Evolutionary conservation across 1,284 basidiomycete genomes (phyloP).

Genomic region (Neonothopanus nambi): DNA sequence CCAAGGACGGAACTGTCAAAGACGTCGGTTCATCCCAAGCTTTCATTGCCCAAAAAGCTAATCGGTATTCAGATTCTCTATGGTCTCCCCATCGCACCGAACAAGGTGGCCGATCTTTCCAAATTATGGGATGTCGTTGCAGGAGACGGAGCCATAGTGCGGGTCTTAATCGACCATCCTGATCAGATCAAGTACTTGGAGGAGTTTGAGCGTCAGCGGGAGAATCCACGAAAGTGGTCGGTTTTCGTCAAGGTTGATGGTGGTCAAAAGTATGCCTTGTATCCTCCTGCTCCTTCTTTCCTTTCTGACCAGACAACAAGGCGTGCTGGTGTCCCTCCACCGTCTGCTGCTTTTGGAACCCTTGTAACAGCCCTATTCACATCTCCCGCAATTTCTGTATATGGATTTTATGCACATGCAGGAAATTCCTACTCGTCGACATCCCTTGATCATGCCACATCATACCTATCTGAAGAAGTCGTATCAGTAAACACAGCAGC

Average conservation of each 20-base stretch:
- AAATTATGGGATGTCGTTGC: slow-evolving; percentile 57
- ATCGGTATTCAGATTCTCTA: slow-evolving; percentile 67
- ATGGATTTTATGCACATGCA: slow-evolving; percentile 84
- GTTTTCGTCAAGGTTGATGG: slow-evolving; percentile 83
- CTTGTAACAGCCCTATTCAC: slow-evolving; percentile 54
- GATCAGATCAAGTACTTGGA: slow-evolving; percentile 71
- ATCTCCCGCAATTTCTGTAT: slow-evolving; percentile 61
- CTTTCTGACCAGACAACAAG: slow-evolving; percentile 35
- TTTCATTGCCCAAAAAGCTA: slow-evolving; percentile 7
- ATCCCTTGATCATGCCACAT: slow-evolving; percentile 60
- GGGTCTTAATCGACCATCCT: slow-evolving; percentile 76
- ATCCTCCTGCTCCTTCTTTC: background rate
- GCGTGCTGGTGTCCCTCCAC: slow-evolving; percentile 75
- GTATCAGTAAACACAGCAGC: slow-evolving; percentile 71
- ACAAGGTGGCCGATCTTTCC: slow-evolving; percentile 75
- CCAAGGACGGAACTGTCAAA: slow-evolving; percentile 72
- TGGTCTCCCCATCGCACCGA: slow-evolving; percentile 67
- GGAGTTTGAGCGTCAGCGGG: slow-evolving; percentile 47
- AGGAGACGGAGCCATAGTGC: slow-evolving; percentile 53
- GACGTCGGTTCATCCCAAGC: slow-evolving; percentile 52
- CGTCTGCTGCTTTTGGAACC: slow-evolving; percentile 52
- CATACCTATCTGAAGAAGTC: slow-evolving; percentile 73
- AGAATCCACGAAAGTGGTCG: slow-evolving; percentile 57
- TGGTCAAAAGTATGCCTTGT: slow-evolving; percentile 64
- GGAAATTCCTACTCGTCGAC: slow-evolving; percentile 77